Evolutionary conservation across 75 land plant genomes (phyloP), one percentile per base, ranked within the genome.

Genomic region (Larix kaempferi): DNA sequence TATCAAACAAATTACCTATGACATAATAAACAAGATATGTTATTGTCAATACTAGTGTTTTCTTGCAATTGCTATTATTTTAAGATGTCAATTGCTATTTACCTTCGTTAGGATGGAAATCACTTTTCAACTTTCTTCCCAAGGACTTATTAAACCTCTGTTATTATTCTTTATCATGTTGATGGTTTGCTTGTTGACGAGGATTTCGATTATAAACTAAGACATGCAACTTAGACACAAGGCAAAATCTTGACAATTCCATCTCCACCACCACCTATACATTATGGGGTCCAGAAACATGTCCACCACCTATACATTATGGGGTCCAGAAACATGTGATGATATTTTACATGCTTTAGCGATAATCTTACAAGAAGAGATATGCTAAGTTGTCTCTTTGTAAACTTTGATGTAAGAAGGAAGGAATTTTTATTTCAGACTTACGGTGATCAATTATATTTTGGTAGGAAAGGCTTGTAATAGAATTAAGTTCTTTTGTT

Each of bases 401-500:
- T 69, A 69, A n/a, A 44, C 19, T 69, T 69, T 39, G 49, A 69
- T 37, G 49, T 69, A 69, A 7, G 52, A 2, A 41, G 52, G 41
- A 22, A n/a, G n/a, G n/a, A n/a, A n/a, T 49, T 49, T 2, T 62
- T 15, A 14, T 62, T 25, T 22, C 8, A 62, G 7, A n/a, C 22
- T n/a, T 11, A 25, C 4, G 10, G 10, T 62, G 8, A 25, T 62
- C 8, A 8, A 62, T 62, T n/a, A 25, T 63, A 63, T 63, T 22
- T 12, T 25, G 1, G 26, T 11, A 15, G 67, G 37, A 33, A 13
- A 13, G 26, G 11, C 15, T 14, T 73, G 14, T 80, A 37, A 77
- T 81, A 33, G 13, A 8, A 22, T 56, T 22, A n/a, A 55, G 55
- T 66, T 26, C 49, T 60, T 58, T 3, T 80, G 77, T 71, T 49